A percentile compares a stretch with the other conserved stretches of the same genome.
Conservation (phyloP, 345 rosid species). For the Citrus cavaleriei region DNA sequence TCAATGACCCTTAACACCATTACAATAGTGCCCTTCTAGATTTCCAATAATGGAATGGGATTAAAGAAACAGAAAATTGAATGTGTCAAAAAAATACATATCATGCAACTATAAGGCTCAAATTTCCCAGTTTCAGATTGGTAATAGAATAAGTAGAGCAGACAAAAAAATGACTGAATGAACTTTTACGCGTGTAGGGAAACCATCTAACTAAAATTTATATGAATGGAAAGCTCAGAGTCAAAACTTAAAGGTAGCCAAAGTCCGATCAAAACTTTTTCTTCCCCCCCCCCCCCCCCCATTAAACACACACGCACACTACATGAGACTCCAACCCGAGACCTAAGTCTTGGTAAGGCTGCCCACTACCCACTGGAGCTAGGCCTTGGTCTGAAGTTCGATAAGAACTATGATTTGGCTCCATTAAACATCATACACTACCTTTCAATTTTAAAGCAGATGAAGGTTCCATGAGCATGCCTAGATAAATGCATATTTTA, state of each 20-base stretch:
- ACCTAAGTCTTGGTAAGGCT: too few relatives aligned
- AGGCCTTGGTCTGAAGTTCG: neutral
- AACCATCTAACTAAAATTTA: neutral
- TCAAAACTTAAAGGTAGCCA: neutral
- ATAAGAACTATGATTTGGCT: neutral
- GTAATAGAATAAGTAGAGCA: neutral
- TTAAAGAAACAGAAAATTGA: neutral
- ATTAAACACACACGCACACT: neutral
- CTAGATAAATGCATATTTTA: neutral
- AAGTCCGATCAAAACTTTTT: neutral
- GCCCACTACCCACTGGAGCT: too few relatives aligned
- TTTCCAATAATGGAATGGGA: neutral
- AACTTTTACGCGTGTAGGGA: neutral
- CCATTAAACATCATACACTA: neutral
- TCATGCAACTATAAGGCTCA: neutral
- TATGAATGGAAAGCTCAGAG: neutral
- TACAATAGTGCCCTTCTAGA: neutral
- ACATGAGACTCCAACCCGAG: too few relatives aligned
- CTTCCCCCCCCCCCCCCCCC: neutral
- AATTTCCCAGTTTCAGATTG: neutral
- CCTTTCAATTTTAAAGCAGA: neutral
- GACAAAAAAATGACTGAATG: neutral
- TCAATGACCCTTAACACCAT: neutral
- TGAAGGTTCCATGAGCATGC: neutral
- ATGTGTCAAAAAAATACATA: neutral